Base-by-base conservation (phyloP, 108 stramenopile species). In the Parietichytrium sp. region DNA sequence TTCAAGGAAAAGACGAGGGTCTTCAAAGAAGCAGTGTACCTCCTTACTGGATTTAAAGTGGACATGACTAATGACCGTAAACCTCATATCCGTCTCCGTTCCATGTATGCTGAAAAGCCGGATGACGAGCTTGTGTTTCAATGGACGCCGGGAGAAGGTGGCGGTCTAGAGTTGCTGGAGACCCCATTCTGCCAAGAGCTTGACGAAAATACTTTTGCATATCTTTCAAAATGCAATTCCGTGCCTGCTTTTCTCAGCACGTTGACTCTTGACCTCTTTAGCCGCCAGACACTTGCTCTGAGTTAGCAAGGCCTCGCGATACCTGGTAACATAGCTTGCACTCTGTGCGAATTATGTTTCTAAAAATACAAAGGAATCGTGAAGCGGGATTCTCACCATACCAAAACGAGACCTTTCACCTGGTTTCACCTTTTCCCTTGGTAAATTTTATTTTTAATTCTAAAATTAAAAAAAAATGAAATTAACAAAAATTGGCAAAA, bases 211-310 rank as follows among this genome's bases (percentile, higher is more conserved):
- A 88, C 90, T 38, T 89, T 88, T 10, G 91, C 91, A 0, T 95
- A 95, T 83, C 89, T 98, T 83, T 88, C 85, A 26, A 91, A 93
- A 51, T 95, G 85, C 85, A 86, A 93, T 49, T 92, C 91, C 49
- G 81, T 96, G 31, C 97, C 97, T 3, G 97, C 94, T 29, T 98
- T 98, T 86, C 83, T 97, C 86, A 93, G 95, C 10, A 91, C 92
- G 79, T 88, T 94, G 4, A 93, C 93, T 31, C 79, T 95, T 77
- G 83, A 84, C 29, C 83, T 96, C 51, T 96, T 97, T 85, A 95
- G 95, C 79, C 93, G 95, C 80, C 95, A 95, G 84, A 98, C 97
- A 16, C 12, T 83, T n/a, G n/a, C n/a, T n/a, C n/a, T n/a, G n/a
- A n/a, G n/a, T n/a, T n/a, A n/a, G n/a, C n/a, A n/a, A n/a, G n/a